These are phyloP conservation scores for Irpex lacteus DNA, from an alignment of 1,284 basidiomycete genomes.

Conservation along the genomic window DNA sequence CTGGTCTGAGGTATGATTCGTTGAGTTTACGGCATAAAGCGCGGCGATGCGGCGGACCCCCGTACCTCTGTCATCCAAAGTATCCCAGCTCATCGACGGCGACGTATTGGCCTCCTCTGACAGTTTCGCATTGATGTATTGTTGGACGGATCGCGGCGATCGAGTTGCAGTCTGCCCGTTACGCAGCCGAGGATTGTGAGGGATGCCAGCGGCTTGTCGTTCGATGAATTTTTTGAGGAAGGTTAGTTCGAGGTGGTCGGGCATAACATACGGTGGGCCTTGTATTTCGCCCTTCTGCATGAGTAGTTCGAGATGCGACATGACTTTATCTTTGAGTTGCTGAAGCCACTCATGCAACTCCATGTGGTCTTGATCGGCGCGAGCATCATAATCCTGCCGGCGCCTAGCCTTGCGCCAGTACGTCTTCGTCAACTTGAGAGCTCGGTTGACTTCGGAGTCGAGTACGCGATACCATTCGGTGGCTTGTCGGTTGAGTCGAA, in stretches of 20 bases:
- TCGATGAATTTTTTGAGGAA: constrained; percentile 80
- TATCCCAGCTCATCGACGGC: constrained; percentile 18
- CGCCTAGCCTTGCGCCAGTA: constrained; percentile 76
- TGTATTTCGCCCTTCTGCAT: constrained; percentile 84
- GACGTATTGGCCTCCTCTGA: constrained; percentile 21
- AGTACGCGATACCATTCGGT: constrained; percentile 78
- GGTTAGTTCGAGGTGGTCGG: constrained; percentile 68
- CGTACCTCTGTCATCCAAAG: constrained; percentile 13
- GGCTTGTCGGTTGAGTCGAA: constrained; percentile 65
- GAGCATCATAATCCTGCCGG: constrained; percentile 77
- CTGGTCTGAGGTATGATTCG: background rate
- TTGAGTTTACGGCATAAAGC: background rate
- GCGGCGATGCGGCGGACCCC: background rate
- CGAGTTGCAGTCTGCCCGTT: constrained; percentile 23
- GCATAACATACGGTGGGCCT: constrained; percentile 75
- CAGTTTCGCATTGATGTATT: constrained; percentile 20
- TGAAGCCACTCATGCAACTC: constrained; percentile 81
- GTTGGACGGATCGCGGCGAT: constrained; percentile 20
- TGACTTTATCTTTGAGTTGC: constrained; percentile 80
- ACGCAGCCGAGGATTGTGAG: constrained; percentile 76
- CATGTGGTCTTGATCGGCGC: constrained; percentile 83
- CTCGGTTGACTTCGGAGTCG: constrained; percentile 71
- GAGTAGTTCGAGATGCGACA: constrained; percentile 77
- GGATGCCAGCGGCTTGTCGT: constrained; percentile 63
- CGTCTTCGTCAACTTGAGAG: constrained; percentile 77